Evolutionary conservation across 257 asterid genomes (phyloP), one percentile per base, ranked within the genome.

Genomic region (Phtheirospermum japonicum): DNA sequence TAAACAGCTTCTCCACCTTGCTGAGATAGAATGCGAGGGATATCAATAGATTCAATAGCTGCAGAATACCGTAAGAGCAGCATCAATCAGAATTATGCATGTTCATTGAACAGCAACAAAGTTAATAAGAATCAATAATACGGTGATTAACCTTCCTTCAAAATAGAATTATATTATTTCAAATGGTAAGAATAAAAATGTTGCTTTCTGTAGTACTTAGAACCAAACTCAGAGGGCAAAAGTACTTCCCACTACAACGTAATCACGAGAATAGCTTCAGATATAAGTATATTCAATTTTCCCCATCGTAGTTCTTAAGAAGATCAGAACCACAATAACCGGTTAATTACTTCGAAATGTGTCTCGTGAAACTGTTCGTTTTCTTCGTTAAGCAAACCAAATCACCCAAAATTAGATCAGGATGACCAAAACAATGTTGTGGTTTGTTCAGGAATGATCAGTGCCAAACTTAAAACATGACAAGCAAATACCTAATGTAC

Each of bases 1-100:
- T 93, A 90, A 70, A 93, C 95, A 69, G 99, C 79, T 79, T 89
- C 99, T 66, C 99, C 99, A 23, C 99, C 97, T 89, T 90, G 96
- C 83, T 93, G 99, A 72, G 99, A 87, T 32, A 93, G 83, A 79
- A 93, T 86, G 69, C 95, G 87, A 60, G 96, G 99, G 65, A 93
- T 87, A 73, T 93, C 99, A 40, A 93, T 87, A 34, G 96, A 82
- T 71, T 89, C 99, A 71, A 93, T 80, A 63, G 94, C 99, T 93
- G 87, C 82, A 75, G 43, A 66, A 73, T 39, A 68, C 49, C 58
- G 64, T 37, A 58, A 26, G 40, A 73, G 43, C 61, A 75, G 43
- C 59, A 54, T 64, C 61, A 59, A 61, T 72, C 64, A 68, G 33
- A 34, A 64, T 36, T 49, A 42, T 12, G 12, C 48, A 33, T 39